Evolutionary conservation across 139 green algal species (phyloP), one percentile per base, ranked within the genome.

Genomic region (Auxenochlorella pyrenoidosa): DNA sequence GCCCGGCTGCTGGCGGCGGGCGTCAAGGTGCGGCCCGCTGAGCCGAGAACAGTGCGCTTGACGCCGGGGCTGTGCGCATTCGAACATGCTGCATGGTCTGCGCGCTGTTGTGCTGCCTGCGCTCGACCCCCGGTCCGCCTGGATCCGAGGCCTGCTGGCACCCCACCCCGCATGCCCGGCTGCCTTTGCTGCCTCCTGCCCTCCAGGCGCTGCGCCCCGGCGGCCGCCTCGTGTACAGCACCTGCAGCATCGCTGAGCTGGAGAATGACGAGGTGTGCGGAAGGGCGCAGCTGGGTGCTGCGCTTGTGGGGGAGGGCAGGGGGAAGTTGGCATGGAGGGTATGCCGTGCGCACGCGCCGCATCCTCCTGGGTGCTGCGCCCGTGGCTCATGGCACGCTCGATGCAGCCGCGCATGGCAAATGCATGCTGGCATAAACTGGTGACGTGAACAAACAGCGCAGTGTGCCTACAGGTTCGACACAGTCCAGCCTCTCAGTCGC

Each of bases 181-280:
- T n/a, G n/a, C 60, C n/a, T 44, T 18, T 5, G 12, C 65, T 47
- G 63, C 86, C 85, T 77, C 79, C 47, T 6, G 47, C 8, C 47
- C 5, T 95, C 80, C 82, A 91, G 38, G 82, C 87, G 10, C 71
- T 96, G 54, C 92, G 90, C 54, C 77, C 85, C 22, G 92, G 94
- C 26, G 94, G 94, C 15, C 75, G 86, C 19, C 86, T 96, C 51
- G 92, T 96, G 19, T 96, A 96, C 88, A 91, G 82, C 87, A 96
- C 94, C n/a, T 96, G 94, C 89, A 93, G 88, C 79, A 72, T 96
- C 28, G 54, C 77, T 8, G 68, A 86, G 5, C 32, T 91, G 24
- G 87, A 96, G 82, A 96, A 96, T 71, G 94, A 96, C 68, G 38
- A 77, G 10, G 91, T 96, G 83, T 6, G 75, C 51, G 21, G 36